Conservation (phyloP, 1,139 yeast genomes). For the Candida gigantensis region DNA sequence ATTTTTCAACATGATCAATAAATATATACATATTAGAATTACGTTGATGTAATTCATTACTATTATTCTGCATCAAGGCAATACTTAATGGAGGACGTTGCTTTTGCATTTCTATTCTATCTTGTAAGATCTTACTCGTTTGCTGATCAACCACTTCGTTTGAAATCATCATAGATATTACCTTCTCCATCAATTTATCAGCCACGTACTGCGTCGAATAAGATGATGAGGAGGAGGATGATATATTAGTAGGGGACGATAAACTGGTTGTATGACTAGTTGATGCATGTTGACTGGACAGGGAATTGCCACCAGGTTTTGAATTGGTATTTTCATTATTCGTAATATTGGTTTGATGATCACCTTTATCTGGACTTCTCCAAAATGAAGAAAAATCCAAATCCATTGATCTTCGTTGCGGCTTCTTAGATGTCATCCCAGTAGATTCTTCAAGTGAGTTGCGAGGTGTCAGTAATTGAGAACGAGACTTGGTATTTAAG, state of each 20-base stretch:
- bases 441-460: not conserved
- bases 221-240: constrained; percentile 6
- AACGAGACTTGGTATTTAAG: not conserved
- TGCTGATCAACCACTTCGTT: constrained; percentile 48
- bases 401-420: constrained; percentile 15
- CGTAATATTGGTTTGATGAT: not conserved
- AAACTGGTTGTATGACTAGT: too few species aligned
- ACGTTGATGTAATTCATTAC: constrained; percentile 65
- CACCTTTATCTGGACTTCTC: constrained; percentile 12
- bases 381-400: constrained; percentile 20
- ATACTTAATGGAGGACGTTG: constrained; percentile 70
- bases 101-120: constrained; percentile 59
- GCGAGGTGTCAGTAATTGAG: not conserved
- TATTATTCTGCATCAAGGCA: constrained; percentile 67
- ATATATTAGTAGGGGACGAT: constrained; percentile 4
- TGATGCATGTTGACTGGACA: too few species aligned
- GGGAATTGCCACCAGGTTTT: not conserved
- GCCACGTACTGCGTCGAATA: constrained; percentile 39
- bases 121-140: constrained; percentile 38
- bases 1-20: constrained; percentile 54
- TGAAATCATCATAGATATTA: constrained; percentile 71
- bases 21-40: constrained; percentile 60
- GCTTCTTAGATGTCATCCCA: constrained; percentile 3
- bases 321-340: constrained; percentile 3
- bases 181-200: constrained; percentile 70